A percentile compares a stretch with the other conserved stretches of the same genome.
Conservation (phyloP, 441 rosid species). For the Kokia cookei region DNA sequence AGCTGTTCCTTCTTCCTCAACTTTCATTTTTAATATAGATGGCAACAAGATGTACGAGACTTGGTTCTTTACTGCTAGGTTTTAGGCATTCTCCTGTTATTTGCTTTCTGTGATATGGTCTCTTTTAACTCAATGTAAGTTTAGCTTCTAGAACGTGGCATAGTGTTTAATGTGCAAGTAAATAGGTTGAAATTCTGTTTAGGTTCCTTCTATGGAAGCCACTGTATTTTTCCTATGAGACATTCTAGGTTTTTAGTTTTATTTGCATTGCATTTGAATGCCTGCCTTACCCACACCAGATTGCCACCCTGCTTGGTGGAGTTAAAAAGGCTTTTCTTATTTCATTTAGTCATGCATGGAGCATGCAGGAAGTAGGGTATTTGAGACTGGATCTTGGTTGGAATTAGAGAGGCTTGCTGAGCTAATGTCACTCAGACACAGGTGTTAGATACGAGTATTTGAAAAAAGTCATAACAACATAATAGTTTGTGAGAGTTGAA, state of each 20-base stretch:
- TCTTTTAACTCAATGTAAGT: not conserved
- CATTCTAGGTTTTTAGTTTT: not conserved
- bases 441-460: too few species aligned
- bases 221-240: not conserved
- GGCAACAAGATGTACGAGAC: not conserved
- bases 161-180: not conserved
- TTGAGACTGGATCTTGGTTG: not conserved
- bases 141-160: not conserved
- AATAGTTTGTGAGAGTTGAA: not conserved
- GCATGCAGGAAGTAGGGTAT: not conserved
- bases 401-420: not conserved
- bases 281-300: not conserved
- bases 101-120: not conserved
- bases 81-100: not conserved
- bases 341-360: not conserved
- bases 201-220: not conserved
- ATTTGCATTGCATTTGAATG: not conserved
- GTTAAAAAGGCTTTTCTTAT: not conserved
- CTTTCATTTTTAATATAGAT: not conserved
- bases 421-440: not conserved
- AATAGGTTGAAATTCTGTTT: not conserved
- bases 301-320: not conserved
- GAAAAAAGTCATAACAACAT: too few species aligned
- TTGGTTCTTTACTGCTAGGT: not conserved
- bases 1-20: not conserved